Evolutionary conservation across 371 early-diverging fungal species (phyloP), one percentile per base, ranked within the genome.

Genomic region (Sanchytrium tribonematis): DNA sequence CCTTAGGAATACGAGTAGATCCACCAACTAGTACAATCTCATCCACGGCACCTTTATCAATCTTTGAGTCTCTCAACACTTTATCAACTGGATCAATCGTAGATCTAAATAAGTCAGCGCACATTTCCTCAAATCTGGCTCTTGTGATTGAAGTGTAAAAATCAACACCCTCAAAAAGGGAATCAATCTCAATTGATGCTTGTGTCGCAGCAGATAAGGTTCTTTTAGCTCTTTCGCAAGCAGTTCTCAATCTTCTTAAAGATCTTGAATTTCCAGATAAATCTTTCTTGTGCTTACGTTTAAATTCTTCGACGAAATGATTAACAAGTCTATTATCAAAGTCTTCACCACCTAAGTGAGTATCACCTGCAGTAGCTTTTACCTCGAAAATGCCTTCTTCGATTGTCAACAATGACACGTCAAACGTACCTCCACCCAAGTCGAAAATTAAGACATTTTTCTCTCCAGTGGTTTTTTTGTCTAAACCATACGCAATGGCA

Each of bases 1-100:
- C 89, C 87, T 93, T 96, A 83, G 98, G 98, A 80, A 99, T 98
- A 86, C 98, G 96, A 72, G 97, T 97, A 75, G 96, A 95, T 75
- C 99, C 98, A 80, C 99, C 99, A 73, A 98, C 98, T 65, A 99
- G 82, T 74, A 99, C 93, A 75, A 98, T 92, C 76, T 96, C 93
- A 75, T 93, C 80, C 74, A 98, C 89, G 70, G 81, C 74, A 74
- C 81, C 75, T 85, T 97, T 97, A 80, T 88, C 90, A 74, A 90
- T 83, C 88, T 91, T 91, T 78, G 92, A 77, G 79, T 92, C 93
- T 71, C 86, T 83, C 76, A 97, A 81, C 66, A 90, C 91, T 83
- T 88, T 91, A 80, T 91, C 93, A 71, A 97, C 94, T 71, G 93
- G 93, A 70, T 91, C 90, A 76, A 93, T 78, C 76, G 94, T 90